These are phyloP conservation scores for Globisporangium recalcitrans DNA, from an alignment of 352 stramenopile species.

Conservation along the genomic window DNA sequence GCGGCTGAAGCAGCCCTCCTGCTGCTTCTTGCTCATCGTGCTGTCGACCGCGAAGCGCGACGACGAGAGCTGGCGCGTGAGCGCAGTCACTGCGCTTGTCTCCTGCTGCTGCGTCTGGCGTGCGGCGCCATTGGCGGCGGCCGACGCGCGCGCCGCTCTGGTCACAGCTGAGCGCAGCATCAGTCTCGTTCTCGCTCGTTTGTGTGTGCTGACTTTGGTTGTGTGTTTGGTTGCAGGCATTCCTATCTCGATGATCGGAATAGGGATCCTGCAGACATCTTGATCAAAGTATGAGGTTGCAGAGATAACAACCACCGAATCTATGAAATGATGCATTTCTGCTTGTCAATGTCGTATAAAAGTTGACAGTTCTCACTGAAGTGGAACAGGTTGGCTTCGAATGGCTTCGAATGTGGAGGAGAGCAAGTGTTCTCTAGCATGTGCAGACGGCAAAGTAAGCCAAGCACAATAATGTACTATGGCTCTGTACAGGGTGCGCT, in stretches of 20 bases:
- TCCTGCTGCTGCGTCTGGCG: neutral
- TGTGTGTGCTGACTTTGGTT: neutral
- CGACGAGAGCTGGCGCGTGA: neutral
- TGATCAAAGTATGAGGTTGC: too few species aligned
- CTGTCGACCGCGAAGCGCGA: neutral
- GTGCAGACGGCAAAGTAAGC: neutral
- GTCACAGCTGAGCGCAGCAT: slow-evolving; percentile 1
- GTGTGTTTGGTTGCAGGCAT: neutral
- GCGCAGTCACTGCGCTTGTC: neutral
- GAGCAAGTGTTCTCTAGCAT: too few species aligned
- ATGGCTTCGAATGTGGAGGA: too few species aligned
- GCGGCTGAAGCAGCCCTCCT: slow-evolving; percentile 28
- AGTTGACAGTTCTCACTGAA: too few species aligned
- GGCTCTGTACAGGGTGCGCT: neutral
- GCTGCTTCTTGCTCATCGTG: slow-evolving; percentile 14
- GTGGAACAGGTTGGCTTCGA: too few species aligned
- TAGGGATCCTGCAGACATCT: too few species aligned
- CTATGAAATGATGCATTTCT: too few species aligned
- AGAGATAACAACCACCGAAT: too few species aligned
- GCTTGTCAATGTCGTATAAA: too few species aligned
- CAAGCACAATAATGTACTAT: neutral
- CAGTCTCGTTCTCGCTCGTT: neutral
- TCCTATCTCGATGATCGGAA: too few species aligned
- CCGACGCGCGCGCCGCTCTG: neutral
- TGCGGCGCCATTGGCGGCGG: neutral